A percentile compares a stretch with the other conserved stretches of the same genome.
Conservation (phyloP, 441 rosid species). For the Gossypium trilobum region DNA sequence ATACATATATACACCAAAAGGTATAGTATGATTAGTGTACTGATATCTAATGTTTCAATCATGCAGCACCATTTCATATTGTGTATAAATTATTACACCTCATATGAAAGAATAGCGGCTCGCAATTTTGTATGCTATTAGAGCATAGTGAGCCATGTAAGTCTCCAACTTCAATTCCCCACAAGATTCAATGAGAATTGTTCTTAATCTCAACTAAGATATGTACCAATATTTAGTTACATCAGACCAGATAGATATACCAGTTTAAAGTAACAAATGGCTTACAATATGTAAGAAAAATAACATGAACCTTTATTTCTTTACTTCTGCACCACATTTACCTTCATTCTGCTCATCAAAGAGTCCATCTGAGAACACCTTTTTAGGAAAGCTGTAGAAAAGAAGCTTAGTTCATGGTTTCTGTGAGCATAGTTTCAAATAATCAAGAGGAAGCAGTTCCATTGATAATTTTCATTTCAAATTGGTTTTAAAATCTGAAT, state of each 20-base stretch:
- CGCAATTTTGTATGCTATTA: neutral
- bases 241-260: neutral
- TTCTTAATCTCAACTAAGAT: neutral
- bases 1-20: neutral
- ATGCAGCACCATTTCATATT: conserved; percentile 17
- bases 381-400: neutral
- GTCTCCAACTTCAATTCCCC: neutral
- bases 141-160: neutral
- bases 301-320: neutral
- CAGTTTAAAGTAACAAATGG: neutral
- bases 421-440: neutral
- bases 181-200: conserved; percentile 9
- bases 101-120: neutral
- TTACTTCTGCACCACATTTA: neutral
- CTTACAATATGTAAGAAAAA: no score
- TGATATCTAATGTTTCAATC: neutral
- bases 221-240: neutral
- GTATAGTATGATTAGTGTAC: conserved; percentile 10
- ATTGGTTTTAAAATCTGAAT: neutral
- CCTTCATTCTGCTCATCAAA: neutral
- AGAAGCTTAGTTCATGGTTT: neutral
- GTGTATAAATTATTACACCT: neutral
- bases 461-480: neutral
- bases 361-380: neutral
- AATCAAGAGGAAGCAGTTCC: neutral